A percentile compares a stretch with the other conserved stretches of the same genome.
phyloP scores from a whole-genome alignment of 2,329 filamentous ascomycete genomes.

The Penicillium sp. region DNA sequence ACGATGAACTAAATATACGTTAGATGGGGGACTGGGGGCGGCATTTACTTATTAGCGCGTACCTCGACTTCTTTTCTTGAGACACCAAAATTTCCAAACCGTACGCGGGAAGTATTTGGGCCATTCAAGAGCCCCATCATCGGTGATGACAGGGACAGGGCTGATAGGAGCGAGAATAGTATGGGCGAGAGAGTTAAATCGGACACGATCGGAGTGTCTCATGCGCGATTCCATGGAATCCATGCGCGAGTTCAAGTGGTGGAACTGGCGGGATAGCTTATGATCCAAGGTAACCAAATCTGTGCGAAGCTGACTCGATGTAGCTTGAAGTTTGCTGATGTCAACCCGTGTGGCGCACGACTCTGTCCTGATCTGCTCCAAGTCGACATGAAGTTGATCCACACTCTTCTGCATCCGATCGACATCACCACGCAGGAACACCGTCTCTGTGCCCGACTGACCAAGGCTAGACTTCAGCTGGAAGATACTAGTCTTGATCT shows the following conservation, averaged over 20 bases:
- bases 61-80: conserved; percentile 42
- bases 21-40: conserved; percentile 4
- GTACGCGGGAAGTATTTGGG: conserved; percentile 40
- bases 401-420: conserved; percentile 38
- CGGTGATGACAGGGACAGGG: conserved; percentile 34
- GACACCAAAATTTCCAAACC: conserved; percentile 43
- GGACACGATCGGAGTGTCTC: conserved; percentile 37
- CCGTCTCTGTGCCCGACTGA: conserved; percentile 34
- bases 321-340: conserved; percentile 37
- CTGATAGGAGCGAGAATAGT: conserved; percentile 39
- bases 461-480: conserved; percentile 35
- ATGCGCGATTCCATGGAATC: conserved; percentile 32
- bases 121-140: conserved; percentile 36
- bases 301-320: conserved; percentile 37
- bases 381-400: conserved; percentile 36
- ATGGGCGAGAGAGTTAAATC: conserved; percentile 42
- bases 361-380: conserved; percentile 35
- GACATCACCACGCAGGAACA: conserved; percentile 37
- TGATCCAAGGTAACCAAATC: conserved; percentile 37
- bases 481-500: conserved; percentile 36
- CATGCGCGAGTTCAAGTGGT: conserved; percentile 10
- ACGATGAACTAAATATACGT: conserved; percentile 33
- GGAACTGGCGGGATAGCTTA: conserved; percentile 32
- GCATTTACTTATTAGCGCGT: conserved; percentile 21
- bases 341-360: conserved; percentile 36